phyloP scores from a whole-genome alignment of 768 basidiomycete species.

The Leucogyrophana mollusca region DNA sequence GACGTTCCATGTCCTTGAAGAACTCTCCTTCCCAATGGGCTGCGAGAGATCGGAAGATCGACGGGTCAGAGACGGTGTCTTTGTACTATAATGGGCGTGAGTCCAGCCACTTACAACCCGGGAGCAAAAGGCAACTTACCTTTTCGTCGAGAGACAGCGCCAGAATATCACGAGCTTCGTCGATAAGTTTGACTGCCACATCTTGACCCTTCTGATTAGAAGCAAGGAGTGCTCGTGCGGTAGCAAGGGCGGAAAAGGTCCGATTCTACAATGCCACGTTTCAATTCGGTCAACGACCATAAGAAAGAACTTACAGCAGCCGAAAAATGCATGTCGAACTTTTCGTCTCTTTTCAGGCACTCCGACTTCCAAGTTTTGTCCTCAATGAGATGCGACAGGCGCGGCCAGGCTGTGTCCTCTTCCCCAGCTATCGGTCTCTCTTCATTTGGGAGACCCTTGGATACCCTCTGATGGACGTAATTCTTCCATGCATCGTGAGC shows the following conservation, averaged over 20 bases:
- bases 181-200: constrained; percentile 58
- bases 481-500: constrained; percentile 63
- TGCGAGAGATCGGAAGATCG: constrained; percentile 78
- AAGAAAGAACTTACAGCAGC: constrained; percentile 58
- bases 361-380: constrained; percentile 68
- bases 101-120: not conserved
- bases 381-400: constrained; percentile 45
- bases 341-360: constrained; percentile 79
- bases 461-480: constrained; percentile 63
- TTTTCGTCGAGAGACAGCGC: constrained; percentile 70
- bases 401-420: constrained; percentile 54
- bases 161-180: constrained; percentile 76
- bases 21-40: constrained; percentile 89
- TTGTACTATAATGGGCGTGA: constrained; percentile 52
- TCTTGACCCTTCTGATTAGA: constrained; percentile 40
- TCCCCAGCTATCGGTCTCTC: constrained; percentile 47
- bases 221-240: constrained; percentile 44
- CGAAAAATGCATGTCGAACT: constrained; percentile 86
- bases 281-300: constrained; percentile 10
- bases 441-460: constrained; percentile 56
- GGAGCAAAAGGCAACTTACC: constrained; percentile 38
- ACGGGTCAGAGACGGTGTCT: constrained; percentile 80
- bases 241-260: constrained; percentile 51
- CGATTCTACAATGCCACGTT: constrained; percentile 37
- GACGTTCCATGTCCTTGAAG: constrained; percentile 89